Conservation (phyloP, 257 asterid species). For the Asclepias syriaca region DNA sequence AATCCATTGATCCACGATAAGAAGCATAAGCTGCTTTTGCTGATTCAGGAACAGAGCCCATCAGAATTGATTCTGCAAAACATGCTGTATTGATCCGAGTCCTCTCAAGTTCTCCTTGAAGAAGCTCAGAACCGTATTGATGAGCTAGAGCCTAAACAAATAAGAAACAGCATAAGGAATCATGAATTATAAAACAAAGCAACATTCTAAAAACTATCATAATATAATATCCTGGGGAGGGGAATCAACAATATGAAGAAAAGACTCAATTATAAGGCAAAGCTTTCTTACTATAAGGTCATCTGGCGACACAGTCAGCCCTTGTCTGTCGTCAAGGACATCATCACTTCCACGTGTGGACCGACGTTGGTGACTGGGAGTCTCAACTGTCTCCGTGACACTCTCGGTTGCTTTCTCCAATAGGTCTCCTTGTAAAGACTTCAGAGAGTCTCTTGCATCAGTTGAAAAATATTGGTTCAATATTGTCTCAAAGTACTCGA, state of each 20-base stretch:
- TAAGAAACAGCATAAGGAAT: conserved; percentile 10
- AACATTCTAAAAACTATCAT: neutral
- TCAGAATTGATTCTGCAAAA: conserved; percentile 75
- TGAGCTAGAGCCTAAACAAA: conserved; percentile 78
- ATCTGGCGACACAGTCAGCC: conserved; percentile 75
- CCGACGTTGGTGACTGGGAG: conserved; percentile 90
- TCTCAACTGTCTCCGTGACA: conserved; percentile 60
- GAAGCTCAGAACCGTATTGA: conserved; percentile 82
- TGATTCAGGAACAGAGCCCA: conserved; percentile 85
- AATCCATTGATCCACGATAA: conserved; percentile 63
- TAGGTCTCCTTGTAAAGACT: conserved; percentile 84
- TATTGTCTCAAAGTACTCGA: conserved; percentile 92
- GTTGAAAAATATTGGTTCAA: conserved; percentile 88
- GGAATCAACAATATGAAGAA: neutral
- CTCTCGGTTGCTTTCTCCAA: conserved; percentile 85
- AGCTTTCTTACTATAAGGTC: conserved; percentile 76
- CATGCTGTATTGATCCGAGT: conserved; percentile 92
- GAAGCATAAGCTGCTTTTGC: conserved; percentile 99
- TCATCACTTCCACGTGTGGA: conserved; percentile 92
- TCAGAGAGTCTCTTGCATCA: conserved; percentile 90
- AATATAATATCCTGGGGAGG: neutral
- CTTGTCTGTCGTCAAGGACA: conserved; percentile 78
- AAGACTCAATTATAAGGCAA: neutral
- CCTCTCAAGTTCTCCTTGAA: conserved; percentile 88
- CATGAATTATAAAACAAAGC: neutral